A percentile compares a stretch with the other conserved stretches of the same genome.
These are phyloP conservation scores for Blastobotrys raffinosifermentans DNA, from an alignment of 1,139 yeast genomes.

Conservation along the genomic window DNA sequence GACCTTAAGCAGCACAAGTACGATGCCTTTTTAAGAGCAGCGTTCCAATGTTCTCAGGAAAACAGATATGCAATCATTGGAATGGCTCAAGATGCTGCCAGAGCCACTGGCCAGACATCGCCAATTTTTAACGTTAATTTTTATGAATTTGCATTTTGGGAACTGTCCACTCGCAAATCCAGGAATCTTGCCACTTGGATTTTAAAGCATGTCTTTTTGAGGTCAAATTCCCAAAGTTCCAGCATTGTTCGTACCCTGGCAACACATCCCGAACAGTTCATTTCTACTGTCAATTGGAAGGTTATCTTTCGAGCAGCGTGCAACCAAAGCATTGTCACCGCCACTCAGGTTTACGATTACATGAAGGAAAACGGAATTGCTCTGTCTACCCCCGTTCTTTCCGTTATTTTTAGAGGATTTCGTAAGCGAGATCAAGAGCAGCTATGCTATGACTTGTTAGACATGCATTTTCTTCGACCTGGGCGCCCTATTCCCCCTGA, in stretches of 20 bases:
- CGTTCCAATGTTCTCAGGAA: conserved; percentile 17
- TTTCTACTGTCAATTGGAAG: conserved; percentile 9
- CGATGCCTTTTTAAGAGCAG: conserved; percentile 11
- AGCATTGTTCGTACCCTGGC: conserved; percentile 7
- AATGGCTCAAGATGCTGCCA: no score
- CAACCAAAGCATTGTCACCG: conserved; percentile 22
- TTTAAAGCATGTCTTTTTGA: conserved; percentile 14
- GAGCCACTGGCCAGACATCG: no score
- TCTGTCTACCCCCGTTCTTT: conserved; percentile 2
- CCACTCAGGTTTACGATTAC: conserved; percentile 20
- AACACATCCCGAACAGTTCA: neutral
- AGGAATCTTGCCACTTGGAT: conserved; percentile 15
- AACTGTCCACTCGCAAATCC: conserved; percentile 12
- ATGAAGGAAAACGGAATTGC: conserved; percentile 17
- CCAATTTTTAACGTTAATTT: conserved; percentile 13
- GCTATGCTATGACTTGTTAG: no score
- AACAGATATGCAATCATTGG: no score
- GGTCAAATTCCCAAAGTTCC: conserved; percentile 4
- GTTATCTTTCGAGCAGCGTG: conserved; percentile 16
- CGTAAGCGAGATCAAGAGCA: no score
- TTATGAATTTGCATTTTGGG: conserved; percentile 14
- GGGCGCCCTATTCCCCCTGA: no score
- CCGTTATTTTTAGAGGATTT: no score
- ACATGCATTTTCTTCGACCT: no score
- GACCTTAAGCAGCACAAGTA: conserved; percentile 12